Base-by-base conservation (phyloP, 208 protist species). In the Trypanosoma caninum region DNA sequence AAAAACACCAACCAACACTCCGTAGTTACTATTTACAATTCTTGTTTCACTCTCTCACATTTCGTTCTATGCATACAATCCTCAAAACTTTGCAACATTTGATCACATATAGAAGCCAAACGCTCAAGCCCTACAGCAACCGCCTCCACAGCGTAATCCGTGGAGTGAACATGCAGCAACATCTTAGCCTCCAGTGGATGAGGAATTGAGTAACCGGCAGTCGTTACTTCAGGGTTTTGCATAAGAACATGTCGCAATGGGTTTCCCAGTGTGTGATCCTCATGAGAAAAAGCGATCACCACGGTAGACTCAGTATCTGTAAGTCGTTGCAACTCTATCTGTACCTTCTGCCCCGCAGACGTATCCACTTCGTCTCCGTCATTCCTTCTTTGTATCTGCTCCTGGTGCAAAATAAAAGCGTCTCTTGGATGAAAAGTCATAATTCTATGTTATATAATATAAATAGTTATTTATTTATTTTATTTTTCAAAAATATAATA, bases 151-250 rank as follows among this genome's bases (percentile, higher is more conserved):
- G 87, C 87, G 77, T 95, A 97, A 62, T 92, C 88, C 14, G 74
- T 85, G 8, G 84, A 81, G 65, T 94, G 86, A 40, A 97, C 83
- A 59, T 96, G 80, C n/a, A 97, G 59, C 42, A 94, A 67, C 91
- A 97, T 96, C 65, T 97, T 96, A 23, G 82, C 66, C 67, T 97
- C 91, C 18, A 97, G 63, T n/a, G 94, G 94, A 66, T 97, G 94
- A 2, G 94, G 94, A 64, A 97, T 97, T 8, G 90, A 54, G 72
- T 97, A 97, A 35, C 94, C 94, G 20, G 89, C 91, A 50, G 78
- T 95, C 1, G 80, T 82, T 18, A 96, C 87, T 9, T 89, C 76
- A 1, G 80, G 76, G 58, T 96, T 93, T 63, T 97, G 87, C 89
- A 97, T 96, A 9, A 97, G 69, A 9, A 97, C 87, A 60, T 97